Evolutionary conservation across 1,284 basidiomycete species (phyloP).

Genomic region (Cryptococcus sp.): DNA sequence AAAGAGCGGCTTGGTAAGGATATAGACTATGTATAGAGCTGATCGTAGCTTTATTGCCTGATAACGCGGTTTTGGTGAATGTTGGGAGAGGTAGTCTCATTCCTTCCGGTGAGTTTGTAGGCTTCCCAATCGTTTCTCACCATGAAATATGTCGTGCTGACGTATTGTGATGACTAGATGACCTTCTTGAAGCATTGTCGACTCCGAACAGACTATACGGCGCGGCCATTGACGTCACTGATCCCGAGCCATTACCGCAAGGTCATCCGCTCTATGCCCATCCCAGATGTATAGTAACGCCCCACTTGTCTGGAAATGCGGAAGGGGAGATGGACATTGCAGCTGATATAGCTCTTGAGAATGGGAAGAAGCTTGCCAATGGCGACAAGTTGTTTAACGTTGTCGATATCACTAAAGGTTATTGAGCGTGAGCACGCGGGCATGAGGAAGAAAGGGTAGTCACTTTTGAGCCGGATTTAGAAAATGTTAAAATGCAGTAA

Average conservation of each 20-base stretch:
- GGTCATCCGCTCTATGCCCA: constrained; percentile 42
- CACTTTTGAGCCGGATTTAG: too few relatives aligned
- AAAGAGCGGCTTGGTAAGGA: constrained; percentile 41
- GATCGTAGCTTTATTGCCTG: constrained; percentile 30
- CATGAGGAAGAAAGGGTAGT: too few relatives aligned
- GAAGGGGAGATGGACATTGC: constrained; percentile 43
- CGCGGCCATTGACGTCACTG: constrained; percentile 47
- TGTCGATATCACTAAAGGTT: constrained; percentile 40
- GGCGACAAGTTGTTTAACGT: constrained; percentile 34
- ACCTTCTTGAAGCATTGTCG: constrained; percentile 36
- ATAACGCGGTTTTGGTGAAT: constrained; percentile 43
- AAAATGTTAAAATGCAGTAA: too few relatives aligned
- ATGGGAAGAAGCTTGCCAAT: constrained; percentile 35
- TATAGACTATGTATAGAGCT: background rate
- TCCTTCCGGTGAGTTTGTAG: constrained; percentile 22
- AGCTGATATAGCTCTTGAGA: constrained; percentile 45
- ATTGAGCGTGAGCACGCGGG: too few relatives aligned
- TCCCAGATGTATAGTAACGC: constrained; percentile 40
- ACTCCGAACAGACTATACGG: constrained; percentile 32
- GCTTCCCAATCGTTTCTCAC: background rate
- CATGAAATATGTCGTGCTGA: background rate
- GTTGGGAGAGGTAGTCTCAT: constrained; percentile 46
- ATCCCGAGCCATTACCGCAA: constrained; percentile 45
- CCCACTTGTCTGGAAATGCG: constrained; percentile 40
- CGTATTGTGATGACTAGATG: constrained; percentile 23